Evolutionary conservation across 768 basidiomycete genomes (phyloP), one percentile per base, ranked within the genome.

Genomic region (Lentinula aciculospora): DNA sequence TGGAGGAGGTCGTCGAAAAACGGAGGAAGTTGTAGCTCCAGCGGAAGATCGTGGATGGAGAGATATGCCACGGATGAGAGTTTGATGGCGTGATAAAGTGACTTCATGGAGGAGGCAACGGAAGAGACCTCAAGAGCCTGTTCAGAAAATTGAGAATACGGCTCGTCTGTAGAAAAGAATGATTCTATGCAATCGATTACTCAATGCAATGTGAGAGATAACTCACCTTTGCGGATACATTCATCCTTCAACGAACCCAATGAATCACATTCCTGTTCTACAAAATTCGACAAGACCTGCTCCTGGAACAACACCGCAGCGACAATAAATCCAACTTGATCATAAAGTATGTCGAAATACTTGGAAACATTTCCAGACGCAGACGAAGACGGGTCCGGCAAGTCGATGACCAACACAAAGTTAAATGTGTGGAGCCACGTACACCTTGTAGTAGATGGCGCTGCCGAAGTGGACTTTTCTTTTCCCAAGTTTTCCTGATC

Each of bases 281-380:
- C 89, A 70, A 89, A 98, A 66, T 89, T 88, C 31, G 85, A 84
- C 53, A 88, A 70, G 3, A 92, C 87, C 71, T 99, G 96, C 66
- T 97, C 88, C 67, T 93, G 90, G 63, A 88, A 95, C 44, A 98
- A 76, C 8, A 95, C 93, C 5, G 96, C 97, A 2, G 95, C 93
- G 61, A 93, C 76, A 2, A 90, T 88, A 73, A 95, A 95, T 0
- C 86, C 88, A 57, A 96, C 81, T 66, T 94, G 93, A 60, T 92
- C 83, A 66, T 97, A 97, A 37, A 97, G 82, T 46, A 86, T 83
- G 66, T 96, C 92, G 63, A 92, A 85, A 66, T 94, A 90, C 67
- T 84, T 86, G 49, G 81, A 74, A 29, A 92, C 74, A 65, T 89
- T 90, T 12, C 88, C 88, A 4, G 85, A 86, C 21, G 86, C 83